These are phyloP conservation scores for Seiridium cupressi DNA, from an alignment of 2,329 filamentous ascomycete genomes.

Conservation along the genomic window DNA sequence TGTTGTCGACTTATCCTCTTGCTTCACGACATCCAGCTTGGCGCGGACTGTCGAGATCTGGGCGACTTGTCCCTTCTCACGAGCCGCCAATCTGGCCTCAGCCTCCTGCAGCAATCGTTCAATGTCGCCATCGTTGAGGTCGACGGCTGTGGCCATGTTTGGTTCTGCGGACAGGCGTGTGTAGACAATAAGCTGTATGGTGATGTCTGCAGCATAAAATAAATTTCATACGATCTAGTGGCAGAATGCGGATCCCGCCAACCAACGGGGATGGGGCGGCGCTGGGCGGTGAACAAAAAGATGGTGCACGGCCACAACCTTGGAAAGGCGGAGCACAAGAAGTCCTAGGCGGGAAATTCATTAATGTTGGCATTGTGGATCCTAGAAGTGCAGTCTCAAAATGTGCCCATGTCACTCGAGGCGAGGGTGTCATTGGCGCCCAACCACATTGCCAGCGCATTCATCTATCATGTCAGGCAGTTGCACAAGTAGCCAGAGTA, in stretches of 20 bases:
- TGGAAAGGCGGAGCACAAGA: too few relatives aligned
- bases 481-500: background rate
- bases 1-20: background rate
- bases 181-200: background rate
- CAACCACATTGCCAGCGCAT: conserved; percentile 34
- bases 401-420: background rate
- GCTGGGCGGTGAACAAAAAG: too few relatives aligned
- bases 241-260: background rate
- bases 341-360: too few relatives aligned
- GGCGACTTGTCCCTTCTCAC: conserved; percentile 20
- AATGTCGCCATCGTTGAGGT: conserved; percentile 62
- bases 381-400: background rate
- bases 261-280: background rate
- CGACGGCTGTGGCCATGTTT: conserved; percentile 29
- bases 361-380: too few relatives aligned
- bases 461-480: conserved; percentile 12
- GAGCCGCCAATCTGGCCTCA: conserved; percentile 49
- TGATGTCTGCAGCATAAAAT: background rate
- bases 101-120: conserved; percentile 62
- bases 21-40: conserved; percentile 27
- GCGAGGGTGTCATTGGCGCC: conserved; percentile 18
- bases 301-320: background rate
- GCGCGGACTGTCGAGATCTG: conserved; percentile 26
- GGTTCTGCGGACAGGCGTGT: background rate
- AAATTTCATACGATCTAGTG: background rate